Conservation (phyloP, 1,139 yeast genomes). For the Saccharomyces hybrid region DNA sequence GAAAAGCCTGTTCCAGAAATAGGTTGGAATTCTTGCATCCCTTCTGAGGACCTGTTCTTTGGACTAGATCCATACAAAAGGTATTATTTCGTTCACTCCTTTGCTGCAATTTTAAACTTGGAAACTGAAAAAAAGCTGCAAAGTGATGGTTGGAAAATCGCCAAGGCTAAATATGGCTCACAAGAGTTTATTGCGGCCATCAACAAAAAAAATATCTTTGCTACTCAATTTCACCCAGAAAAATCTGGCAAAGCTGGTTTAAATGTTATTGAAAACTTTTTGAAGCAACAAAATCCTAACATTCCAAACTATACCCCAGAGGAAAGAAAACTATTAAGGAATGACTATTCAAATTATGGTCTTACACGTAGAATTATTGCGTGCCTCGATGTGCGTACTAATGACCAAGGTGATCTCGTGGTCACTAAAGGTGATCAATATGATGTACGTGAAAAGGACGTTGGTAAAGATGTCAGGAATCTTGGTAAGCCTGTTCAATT, state of each 20-base stretch:
- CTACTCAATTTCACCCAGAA: conserved; percentile 97
- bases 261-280: conserved; percentile 61
- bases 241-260: conserved; percentile 90
- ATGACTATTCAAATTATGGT: conserved; percentile 55
- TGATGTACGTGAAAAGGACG: conserved; percentile 74
- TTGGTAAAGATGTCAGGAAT: conserved; percentile 59
- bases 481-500: conserved; percentile 92
- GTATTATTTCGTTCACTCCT: conserved; percentile 92
- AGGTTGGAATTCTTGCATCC: conserved; percentile 71
- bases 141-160: conserved; percentile 66
- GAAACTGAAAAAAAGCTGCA: conserved; percentile 32
- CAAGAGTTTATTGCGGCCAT: conserved; percentile 83
- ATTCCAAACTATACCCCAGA: conserved; percentile 18
- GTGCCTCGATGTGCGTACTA: conserved; percentile 90
- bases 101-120: conserved; percentile 57
- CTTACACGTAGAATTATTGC: conserved; percentile 87
- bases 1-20: conserved; percentile 89
- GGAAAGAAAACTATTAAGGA: conserved; percentile 20
- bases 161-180: conserved; percentile 65
- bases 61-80: conserved; percentile 59
- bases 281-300: conserved; percentile 42
- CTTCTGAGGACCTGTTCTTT: conserved; percentile 37
- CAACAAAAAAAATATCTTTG: conserved; percentile 67
- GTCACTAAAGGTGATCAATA: conserved; percentile 98
- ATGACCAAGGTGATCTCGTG: conserved; percentile 88